Percentiles rank a stretch among this genome's conserved stretches.
phyloP scores from a whole-genome alignment of 1,284 basidiomycete genomes.

The Abortiporus biennis region DNA sequence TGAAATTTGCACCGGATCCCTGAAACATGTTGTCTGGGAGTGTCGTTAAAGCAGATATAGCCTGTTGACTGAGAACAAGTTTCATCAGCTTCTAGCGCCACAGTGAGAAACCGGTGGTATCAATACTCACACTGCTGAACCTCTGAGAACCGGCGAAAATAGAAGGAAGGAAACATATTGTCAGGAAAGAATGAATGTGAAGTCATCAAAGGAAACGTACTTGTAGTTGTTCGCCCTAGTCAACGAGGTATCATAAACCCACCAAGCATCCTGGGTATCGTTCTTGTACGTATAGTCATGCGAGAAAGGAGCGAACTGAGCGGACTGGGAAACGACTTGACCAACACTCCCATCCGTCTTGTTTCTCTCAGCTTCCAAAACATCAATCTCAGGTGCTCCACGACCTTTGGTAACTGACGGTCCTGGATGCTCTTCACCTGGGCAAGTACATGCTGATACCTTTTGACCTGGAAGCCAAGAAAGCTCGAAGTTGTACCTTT shows the following conservation, averaged over 20 bases:
- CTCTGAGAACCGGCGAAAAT: constrained; percentile 12
- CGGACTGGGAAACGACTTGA: constrained; percentile 55
- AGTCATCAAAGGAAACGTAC: constrained; percentile 14
- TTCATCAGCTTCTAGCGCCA: too few relatives aligned
- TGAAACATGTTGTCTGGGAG: constrained; percentile 51
- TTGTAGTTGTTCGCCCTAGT: constrained; percentile 26
- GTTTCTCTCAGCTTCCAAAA: constrained; percentile 68
- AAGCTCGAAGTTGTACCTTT: constrained; percentile 38
- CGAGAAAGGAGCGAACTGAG: constrained; percentile 65
- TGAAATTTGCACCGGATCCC: constrained; percentile 41
- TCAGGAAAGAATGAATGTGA: neutral
- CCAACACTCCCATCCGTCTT: constrained; percentile 37
- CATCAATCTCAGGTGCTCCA: constrained; percentile 82
- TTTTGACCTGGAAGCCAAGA: constrained; percentile 45
- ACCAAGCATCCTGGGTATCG: constrained; percentile 37
- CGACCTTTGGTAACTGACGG: constrained; percentile 64
- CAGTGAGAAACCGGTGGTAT: neutral
- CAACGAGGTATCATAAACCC: constrained; percentile 35
- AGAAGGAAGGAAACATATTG: neutral
- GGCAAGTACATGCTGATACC: constrained; percentile 67
- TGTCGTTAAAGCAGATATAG: constrained; percentile 44
- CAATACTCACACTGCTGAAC: constrained; percentile 23
- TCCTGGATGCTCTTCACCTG: constrained; percentile 79
- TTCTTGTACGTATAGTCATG: constrained; percentile 40
- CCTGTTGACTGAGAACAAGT: constrained; percentile 46